Evolutionary conservation across 768 basidiomycete species (phyloP), one percentile per base, ranked within the genome.

Genomic region (Erythrobasidium yunnanense): DNA sequence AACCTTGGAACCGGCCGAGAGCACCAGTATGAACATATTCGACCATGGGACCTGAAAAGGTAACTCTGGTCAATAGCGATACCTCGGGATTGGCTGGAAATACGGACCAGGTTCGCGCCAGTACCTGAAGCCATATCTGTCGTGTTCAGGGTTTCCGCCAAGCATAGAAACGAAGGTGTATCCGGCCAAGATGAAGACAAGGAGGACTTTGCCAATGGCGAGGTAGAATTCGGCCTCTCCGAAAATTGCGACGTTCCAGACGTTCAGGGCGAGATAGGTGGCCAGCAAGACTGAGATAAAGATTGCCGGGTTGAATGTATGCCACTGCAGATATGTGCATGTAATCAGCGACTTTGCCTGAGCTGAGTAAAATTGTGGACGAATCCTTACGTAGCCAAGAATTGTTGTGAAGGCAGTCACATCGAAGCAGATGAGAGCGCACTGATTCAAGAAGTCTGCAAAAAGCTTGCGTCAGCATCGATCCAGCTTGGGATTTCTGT

Each of bases 101-200:
- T n/a, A n/a, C n/a, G n/a, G 20, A 20, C 66, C 66, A 1, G 66
- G 66, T 15, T 67, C 57, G 7, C 81, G 75, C 81, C 81, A 83
- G 67, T 78, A 75, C 22, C 81, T 76, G 66, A 83, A 82, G 8
- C 82, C 82, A 70, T 81, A 83, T 1, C 70, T 78, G 63, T 84
- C 81, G 54, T 77, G 80, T 25, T 78, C 65, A 1, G 82, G 83
- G 71, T 83, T 83, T 5, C 82, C 83, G 13, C 83, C 83, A 8
- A 82, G 79, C 83, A 84, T 83, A 20, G 81, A 81, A 35, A 83
- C 73, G 65, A 84, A 82, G 2, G 83, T 83, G 71, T 82, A 83
- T 13, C 73, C 58, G 65, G 82, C 80, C 15, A 84, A 71, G 20
- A 81, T 79, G 46, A 78, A 66, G 6, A 79, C 78, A 1, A 84